phyloP scores from a whole-genome alignment of 345 rosid species.

The Leavenworthia alabamica region DNA sequence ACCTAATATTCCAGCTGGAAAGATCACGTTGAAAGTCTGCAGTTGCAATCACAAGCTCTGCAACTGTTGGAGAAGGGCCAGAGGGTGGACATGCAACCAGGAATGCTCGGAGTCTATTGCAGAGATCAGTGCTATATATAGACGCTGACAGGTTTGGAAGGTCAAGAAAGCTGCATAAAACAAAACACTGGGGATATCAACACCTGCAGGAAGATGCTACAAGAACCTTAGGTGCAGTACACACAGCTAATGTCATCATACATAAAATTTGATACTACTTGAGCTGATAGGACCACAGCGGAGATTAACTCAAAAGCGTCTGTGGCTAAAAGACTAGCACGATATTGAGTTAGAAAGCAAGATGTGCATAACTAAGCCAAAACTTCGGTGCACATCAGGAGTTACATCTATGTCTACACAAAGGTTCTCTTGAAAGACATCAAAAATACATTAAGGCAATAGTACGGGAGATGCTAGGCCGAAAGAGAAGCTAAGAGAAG shows the following conservation, averaged over 20 bases:
- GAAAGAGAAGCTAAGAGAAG: conserved; percentile 8
- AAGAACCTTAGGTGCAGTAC: background rate
- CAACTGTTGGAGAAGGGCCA: conserved; percentile 84
- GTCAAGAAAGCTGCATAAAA: conserved; percentile 70
- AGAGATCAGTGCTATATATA: conserved; percentile 88
- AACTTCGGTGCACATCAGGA: no score
- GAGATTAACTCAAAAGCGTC: no score
- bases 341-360: no score
- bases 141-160: conserved; percentile 86
- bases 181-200: conserved; percentile 12
- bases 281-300: no score
- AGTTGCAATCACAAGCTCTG: conserved; percentile 88
- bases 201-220: conserved; percentile 5
- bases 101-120: conserved; percentile 76
- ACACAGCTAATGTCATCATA: conserved; percentile 4
- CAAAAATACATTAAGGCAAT: background rate
- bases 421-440: no score
- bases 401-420: no score
- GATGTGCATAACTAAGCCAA: no score
- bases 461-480: background rate
- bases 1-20: conserved; percentile 79
- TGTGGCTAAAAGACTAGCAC: no score
- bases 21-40: conserved; percentile 96
- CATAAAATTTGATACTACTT: background rate
- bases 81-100: conserved; percentile 94